Percentiles rank a stretch among this genome's conserved stretches.
Evolutionary conservation across 1,139 yeast species (phyloP).

Genomic region (Schizosaccharomyces versatilis): DNA sequence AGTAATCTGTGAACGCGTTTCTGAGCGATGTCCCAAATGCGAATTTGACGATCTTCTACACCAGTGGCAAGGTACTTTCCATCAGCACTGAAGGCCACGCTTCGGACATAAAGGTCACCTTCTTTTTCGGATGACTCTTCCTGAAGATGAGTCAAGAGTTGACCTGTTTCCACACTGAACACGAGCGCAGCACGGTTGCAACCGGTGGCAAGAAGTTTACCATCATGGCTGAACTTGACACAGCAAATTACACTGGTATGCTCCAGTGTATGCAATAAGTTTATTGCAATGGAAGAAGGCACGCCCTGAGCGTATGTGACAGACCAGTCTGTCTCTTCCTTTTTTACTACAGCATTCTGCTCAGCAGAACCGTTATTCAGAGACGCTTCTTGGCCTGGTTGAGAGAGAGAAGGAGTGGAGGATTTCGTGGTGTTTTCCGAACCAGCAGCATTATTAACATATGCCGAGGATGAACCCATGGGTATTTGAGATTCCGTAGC

Average conservation of each 20-base stretch:
- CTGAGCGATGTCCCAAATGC: slow-evolving; percentile 88
- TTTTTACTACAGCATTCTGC: background rate
- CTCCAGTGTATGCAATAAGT: slow-evolving; percentile 69
- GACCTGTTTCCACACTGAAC: slow-evolving; percentile 80
- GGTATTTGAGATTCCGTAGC: background rate
- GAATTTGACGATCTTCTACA: slow-evolving; percentile 87
- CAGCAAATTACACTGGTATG: slow-evolving; percentile 93
- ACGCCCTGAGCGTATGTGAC: slow-evolving; percentile 80
- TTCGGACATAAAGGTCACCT: slow-evolving; percentile 74
- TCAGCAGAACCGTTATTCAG: background rate
- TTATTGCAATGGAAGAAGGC: slow-evolving; percentile 55
- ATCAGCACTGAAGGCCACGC: slow-evolving; percentile 92
- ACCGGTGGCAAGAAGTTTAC: slow-evolving; percentile 86
- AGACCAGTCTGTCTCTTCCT: slow-evolving; percentile 57
- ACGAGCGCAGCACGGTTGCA: slow-evolving; percentile 93
- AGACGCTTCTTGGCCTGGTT: background rate
- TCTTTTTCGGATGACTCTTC: slow-evolving; percentile 42
- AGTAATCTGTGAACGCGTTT: slow-evolving; percentile 71
- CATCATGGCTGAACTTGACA: slow-evolving; percentile 79
- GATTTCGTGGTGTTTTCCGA: background rate
- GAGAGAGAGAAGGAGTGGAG: background rate
- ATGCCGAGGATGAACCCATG: background rate
- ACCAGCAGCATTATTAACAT: background rate
- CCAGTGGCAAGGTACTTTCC: slow-evolving; percentile 92
- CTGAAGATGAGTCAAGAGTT: slow-evolving; percentile 60